A percentile compares a stretch with the other conserved stretches of the same genome.
Conservation (phyloP, 345 rosid species). For the Linum lewisii region DNA sequence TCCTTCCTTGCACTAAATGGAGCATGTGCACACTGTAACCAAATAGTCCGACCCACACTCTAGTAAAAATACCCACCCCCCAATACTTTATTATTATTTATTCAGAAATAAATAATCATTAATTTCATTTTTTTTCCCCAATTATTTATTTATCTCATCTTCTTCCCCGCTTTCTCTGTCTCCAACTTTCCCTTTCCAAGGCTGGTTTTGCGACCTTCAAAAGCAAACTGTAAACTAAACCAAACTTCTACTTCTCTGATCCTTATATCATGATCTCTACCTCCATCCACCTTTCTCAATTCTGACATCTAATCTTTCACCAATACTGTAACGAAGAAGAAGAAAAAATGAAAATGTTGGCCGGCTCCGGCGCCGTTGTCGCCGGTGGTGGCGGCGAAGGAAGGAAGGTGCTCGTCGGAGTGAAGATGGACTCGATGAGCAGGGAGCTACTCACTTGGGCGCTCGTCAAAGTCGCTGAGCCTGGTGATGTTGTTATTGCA, state of each 20-base stretch:
- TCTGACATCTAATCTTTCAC: too few species aligned
- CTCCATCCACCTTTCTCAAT: background rate
- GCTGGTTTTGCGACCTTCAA: conserved; percentile 36
- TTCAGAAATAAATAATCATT: too few species aligned
- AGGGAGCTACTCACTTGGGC: conserved; percentile 29
- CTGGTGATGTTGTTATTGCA: conserved; percentile 24
- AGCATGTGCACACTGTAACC: too few species aligned
- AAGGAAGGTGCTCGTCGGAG: conserved; percentile 18
- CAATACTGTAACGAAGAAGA: background rate
- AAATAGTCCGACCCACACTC: too few species aligned
- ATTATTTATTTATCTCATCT: background rate
- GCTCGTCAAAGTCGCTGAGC: conserved; percentile 24
- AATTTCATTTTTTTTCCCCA: background rate
- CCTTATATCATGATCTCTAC: background rate
- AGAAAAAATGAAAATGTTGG: background rate
- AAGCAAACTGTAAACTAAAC: conserved; percentile 45
- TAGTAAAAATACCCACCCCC: too few species aligned
- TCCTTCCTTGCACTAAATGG: too few species aligned
- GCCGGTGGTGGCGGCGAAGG: background rate
- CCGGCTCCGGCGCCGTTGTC: background rate
- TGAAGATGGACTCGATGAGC: conserved; percentile 20
- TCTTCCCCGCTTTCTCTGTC: background rate
- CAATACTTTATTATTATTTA: too few species aligned
- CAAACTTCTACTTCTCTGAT: too few species aligned
- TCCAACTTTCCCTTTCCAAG: conserved; percentile 20